phyloP scores from a whole-genome alignment of 306 rosid genomes.

The Begonia loranthoides region DNA sequence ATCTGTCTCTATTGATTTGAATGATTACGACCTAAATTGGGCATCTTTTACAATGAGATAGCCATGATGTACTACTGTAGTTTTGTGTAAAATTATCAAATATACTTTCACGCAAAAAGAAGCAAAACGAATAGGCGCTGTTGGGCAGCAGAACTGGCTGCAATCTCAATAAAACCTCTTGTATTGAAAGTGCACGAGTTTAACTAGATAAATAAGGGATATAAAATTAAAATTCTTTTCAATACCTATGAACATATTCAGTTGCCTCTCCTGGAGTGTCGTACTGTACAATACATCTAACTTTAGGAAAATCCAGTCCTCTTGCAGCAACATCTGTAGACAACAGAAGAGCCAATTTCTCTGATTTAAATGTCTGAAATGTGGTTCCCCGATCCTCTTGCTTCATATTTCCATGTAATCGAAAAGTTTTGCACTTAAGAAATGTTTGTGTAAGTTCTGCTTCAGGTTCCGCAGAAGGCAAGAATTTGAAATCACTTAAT shows the following conservation, averaged over 20 bases:
- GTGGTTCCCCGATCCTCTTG: conserved; percentile 63
- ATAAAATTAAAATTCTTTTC: neutral
- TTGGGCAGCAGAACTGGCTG: no score
- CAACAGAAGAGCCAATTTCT: conserved; percentile 67
- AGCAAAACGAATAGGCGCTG: no score
- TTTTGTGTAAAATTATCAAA: no score
- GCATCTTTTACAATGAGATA: no score
- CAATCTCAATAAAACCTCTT: no score
- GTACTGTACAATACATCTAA: conserved; percentile 75
- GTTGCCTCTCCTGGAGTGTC: conserved; percentile 97
- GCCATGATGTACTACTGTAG: no score
- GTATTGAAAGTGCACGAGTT: no score
- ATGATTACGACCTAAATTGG: no score
- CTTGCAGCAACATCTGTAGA: conserved; percentile 88
- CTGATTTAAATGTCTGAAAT: conserved; percentile 70
- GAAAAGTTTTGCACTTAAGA: conserved; percentile 52
- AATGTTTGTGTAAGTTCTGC: conserved; percentile 30
- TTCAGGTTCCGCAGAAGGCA: conserved; percentile 31
- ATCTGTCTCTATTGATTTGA: no score
- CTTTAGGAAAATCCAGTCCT: conserved; percentile 86
- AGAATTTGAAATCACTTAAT: conserved; percentile 44
- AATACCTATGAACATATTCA: conserved; percentile 94
- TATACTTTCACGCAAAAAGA: no score
- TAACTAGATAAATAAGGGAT: no score
- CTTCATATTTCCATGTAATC: conserved; percentile 87